Conservation (phyloP, 768 basidiomycete genomes). For the Phlegmacium glaucopus region DNA sequence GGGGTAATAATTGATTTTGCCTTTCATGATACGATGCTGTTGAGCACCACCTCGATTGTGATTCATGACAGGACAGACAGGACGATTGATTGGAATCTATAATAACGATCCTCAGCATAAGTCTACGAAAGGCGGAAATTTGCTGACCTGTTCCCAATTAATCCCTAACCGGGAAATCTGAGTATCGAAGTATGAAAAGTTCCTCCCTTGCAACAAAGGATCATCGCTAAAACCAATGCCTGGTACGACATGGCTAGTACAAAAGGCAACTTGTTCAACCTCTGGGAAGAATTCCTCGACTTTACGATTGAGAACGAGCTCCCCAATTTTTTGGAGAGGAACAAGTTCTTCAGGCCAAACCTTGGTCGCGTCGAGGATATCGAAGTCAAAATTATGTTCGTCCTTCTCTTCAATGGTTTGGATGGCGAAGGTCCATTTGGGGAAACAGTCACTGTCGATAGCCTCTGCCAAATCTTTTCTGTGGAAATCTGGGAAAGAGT, state of each 20-base stretch:
- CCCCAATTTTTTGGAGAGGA: slow-evolving; percentile 75
- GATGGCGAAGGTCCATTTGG: slow-evolving; percentile 80
- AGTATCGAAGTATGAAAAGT: slow-evolving; percentile 87
- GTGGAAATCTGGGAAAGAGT: slow-evolving; percentile 59
- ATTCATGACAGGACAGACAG: slow-evolving; percentile 72
- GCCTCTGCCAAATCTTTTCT: slow-evolving; percentile 85
- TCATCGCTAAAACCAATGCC: slow-evolving; percentile 74
- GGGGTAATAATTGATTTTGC: slow-evolving; percentile 76
- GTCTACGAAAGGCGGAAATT: neutral
- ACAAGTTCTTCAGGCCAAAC: slow-evolving; percentile 81
- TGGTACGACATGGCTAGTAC: slow-evolving; percentile 68
- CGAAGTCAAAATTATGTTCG: slow-evolving; percentile 84
- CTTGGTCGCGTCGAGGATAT: slow-evolving; percentile 85
- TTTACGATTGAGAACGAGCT: slow-evolving; percentile 58
- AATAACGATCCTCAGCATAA: neutral
- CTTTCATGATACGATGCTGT: slow-evolving; percentile 56
- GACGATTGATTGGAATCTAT: slow-evolving; percentile 79
- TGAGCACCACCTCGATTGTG: slow-evolving; percentile 60
- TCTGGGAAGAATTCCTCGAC: slow-evolving; percentile 83
- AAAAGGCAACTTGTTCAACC: slow-evolving; percentile 88
- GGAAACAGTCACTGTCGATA: slow-evolving; percentile 64
- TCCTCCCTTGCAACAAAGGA: slow-evolving; percentile 78
- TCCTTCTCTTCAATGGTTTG: slow-evolving; percentile 66
- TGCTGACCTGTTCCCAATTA: slow-evolving; percentile 67
- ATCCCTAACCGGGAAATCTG: slow-evolving; percentile 77